Base-by-base conservation (phyloP, 768 basidiomycete genomes). In the Suillus luteus region DNA sequence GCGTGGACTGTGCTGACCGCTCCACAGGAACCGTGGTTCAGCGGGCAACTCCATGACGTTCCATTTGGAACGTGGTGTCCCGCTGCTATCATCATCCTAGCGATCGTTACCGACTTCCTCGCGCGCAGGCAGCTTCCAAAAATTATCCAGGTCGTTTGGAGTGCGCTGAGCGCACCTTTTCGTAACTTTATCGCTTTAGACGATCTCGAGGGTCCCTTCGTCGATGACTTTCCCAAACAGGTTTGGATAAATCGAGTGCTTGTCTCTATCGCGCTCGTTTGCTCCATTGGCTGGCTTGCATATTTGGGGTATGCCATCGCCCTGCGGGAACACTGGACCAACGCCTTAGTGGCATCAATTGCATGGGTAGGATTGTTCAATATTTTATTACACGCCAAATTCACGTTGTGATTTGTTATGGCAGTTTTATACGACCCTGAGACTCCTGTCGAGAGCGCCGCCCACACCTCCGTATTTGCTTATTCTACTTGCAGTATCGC, bases 381-480 rank as follows among this genome's bases (percentile, higher is more conserved):
- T 61, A 52, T 40, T 48, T 61, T 43, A 46, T 43, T 43, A 24
- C 35, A 52, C 62, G n/a, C 31, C 49, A 14, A 49, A 61, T 57
- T 65, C 43, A 49, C 46, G 51, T 58, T 69, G 57, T 60, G 41
- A 52, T 59, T 58, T 41, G 11, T 41, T 19, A 41, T 27, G 24
- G 17, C 63, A 87, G 86, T 70, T 68, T 46, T 86, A 84, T 69
- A 79, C 80, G 35, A 70, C 78, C 35, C 65, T 83, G 59, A 73
- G 76, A 59, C 67, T 79, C 64, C 60, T 77, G 35, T 63, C 79
- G 31, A 81, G 72, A 65, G 80, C 83, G 2, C 81, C 81, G 1
- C 67, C 68, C 61, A 86, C 85, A 1, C 79, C 84, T 5, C 86
- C 87, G n/a, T 86, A 83, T 70, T 68, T 83, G 22, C 77, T 82